Evolutionary conservation across 345 rosid species (phyloP).

Genomic region (Combretum micranthum): DNA sequence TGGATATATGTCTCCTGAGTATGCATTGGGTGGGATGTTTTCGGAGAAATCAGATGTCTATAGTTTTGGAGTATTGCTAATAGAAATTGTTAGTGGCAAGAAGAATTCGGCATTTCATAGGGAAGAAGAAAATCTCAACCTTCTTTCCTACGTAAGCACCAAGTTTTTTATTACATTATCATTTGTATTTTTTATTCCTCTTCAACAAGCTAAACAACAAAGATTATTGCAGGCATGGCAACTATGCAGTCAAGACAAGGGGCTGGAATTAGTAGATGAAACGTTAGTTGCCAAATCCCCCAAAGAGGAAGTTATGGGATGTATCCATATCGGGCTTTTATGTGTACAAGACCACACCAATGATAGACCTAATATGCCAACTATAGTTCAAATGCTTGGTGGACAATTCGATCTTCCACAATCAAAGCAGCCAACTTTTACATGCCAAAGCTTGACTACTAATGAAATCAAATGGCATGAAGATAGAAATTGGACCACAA

Average conservation of each 20-base stretch:
- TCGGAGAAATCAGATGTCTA: conserved; percentile 24
- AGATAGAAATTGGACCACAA: too few species aligned
- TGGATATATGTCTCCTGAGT: conserved; percentile 26
- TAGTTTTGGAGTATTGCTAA: conserved; percentile 22
- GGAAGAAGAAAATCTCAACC: background rate
- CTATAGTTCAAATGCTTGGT: conserved; percentile 15
- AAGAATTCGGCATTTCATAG: conserved; percentile 2
- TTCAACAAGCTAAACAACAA: background rate
- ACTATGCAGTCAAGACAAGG: background rate
- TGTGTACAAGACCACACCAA: conserved; percentile 22
- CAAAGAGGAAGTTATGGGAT: conserved; percentile 7
- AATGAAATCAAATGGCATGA: too few species aligned
- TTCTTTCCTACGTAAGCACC: conserved; percentile 14
- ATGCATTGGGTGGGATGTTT: conserved; percentile 18
- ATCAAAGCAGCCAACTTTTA: background rate
- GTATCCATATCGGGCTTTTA: conserved; percentile 22
- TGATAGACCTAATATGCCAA: conserved; percentile 20
- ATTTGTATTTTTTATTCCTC: too few species aligned
- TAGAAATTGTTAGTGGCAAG: conserved; percentile 23
- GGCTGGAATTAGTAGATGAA: conserved; percentile 1
- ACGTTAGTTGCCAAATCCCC: background rate
- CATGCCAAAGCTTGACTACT: background rate
- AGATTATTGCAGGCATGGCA: conserved; percentile 4
- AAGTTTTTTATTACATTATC: too few species aligned
- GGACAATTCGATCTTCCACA: conserved; percentile 2